phyloP scores from a whole-genome alignment of 1,284 basidiomycete genomes.

The Porodaedalea pini region DNA sequence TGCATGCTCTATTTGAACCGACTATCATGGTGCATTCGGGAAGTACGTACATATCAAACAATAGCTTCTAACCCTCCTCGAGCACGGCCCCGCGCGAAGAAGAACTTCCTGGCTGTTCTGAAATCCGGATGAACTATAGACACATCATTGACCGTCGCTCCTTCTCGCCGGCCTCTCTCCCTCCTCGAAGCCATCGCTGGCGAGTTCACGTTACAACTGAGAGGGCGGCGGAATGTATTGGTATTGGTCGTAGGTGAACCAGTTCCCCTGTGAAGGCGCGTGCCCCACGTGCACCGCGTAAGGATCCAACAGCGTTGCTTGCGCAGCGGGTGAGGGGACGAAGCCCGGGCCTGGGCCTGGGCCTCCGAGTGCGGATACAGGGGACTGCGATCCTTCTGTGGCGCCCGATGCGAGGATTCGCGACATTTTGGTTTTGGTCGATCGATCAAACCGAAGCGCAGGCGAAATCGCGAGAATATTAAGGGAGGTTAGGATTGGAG shows the following conservation, averaged over 20 bases:
- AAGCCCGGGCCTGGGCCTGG: not conserved
- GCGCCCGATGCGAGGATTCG: no score
- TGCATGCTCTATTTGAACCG: no score
- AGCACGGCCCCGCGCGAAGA: not conserved
- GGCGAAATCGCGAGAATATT: no score
- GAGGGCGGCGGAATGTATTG: not conserved
- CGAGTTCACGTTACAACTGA: no score
- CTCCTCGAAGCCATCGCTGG: not conserved
- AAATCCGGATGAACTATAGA: conserved; percentile 4
- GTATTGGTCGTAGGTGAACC: not conserved
- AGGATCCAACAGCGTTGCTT: not conserved
- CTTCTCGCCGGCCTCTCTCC: not conserved
- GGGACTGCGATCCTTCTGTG: not conserved
- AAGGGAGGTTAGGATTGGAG: not conserved
- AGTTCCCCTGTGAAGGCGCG: not conserved
- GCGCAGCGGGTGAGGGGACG: not conserved
- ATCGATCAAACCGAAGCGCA: no score
- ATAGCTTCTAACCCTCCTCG: not conserved
- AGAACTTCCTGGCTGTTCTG: not conserved
- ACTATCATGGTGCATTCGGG: no score
- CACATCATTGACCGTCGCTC: not conserved
- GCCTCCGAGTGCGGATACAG: not conserved
- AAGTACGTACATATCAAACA: not conserved
- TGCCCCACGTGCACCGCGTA: not conserved
- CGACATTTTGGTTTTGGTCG: no score